These are phyloP conservation scores for Penicillium egyptiacum DNA, from an alignment of 495 filamentous ascomycete species.

Conservation along the genomic window DNA sequence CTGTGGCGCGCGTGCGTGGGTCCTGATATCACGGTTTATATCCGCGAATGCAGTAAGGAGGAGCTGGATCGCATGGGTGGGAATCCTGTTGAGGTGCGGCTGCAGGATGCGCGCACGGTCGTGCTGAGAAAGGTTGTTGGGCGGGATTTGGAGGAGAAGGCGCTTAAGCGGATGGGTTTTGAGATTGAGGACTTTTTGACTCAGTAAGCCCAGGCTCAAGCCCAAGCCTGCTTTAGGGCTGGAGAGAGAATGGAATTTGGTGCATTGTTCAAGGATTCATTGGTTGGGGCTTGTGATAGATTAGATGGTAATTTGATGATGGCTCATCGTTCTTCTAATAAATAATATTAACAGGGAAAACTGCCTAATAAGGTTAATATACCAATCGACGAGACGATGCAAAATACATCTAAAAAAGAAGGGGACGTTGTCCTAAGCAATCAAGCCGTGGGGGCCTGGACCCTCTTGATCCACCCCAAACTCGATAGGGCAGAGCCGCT, in stretches of 20 bases:
- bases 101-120: slow-evolving; percentile 53
- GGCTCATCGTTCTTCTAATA: background rate
- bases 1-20: slow-evolving; percentile 88
- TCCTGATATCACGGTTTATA: slow-evolving; percentile 79
- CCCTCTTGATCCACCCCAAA: slow-evolving; percentile 3
- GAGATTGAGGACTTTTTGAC: slow-evolving; percentile 81
- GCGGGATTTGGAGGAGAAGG: slow-evolving; percentile 60
- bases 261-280: slow-evolving; percentile 1
- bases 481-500: background rate
- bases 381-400: background rate
- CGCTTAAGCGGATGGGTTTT: slow-evolving; percentile 70
- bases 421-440: background rate
- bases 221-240: background rate
- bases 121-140: slow-evolving; percentile 55
- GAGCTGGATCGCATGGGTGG: slow-evolving; percentile 46
- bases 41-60: slow-evolving; percentile 44
- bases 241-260: background rate
- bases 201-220: slow-evolving; percentile 18
- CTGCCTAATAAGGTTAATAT: background rate
- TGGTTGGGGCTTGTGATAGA: slow-evolving; percentile 2
- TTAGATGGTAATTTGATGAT: slow-evolving; percentile 1
- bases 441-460: background rate
- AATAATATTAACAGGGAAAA: background rate
- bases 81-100: slow-evolving; percentile 51
- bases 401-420: background rate